Percentiles rank a stretch among this genome's conserved stretches.
Conservation (phyloP, 1,284 basidiomycete genomes). For the Ganoderma meredithae region DNA sequence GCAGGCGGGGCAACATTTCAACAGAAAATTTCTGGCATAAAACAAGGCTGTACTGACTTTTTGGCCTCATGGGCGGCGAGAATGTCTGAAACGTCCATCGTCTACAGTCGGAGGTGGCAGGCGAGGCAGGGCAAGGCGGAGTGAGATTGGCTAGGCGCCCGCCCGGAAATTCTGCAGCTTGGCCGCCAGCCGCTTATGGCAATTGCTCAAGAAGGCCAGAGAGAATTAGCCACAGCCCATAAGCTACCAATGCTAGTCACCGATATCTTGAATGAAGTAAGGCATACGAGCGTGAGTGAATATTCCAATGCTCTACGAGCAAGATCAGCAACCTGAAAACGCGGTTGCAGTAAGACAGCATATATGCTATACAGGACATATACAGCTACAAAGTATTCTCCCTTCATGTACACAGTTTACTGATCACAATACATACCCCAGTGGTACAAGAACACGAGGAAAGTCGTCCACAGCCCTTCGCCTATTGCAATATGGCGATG, state of each 20-base stretch:
- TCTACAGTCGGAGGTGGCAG: too few relatives aligned
- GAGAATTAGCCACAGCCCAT: background rate
- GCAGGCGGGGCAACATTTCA: background rate
- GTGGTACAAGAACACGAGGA: background rate
- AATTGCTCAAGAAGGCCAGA: conserved; percentile 18
- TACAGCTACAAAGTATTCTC: background rate
- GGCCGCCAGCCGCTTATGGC: conserved; percentile 10
- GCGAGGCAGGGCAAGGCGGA: background rate
- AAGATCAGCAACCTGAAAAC: background rate
- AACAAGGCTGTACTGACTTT: conserved; percentile 50
- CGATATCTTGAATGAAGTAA: background rate
- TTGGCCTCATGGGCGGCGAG: conserved; percentile 74
- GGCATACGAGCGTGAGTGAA: background rate
- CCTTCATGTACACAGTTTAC: background rate
- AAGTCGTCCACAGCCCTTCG: background rate
- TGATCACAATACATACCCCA: background rate
- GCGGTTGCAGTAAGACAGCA: background rate
- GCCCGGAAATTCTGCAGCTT: conserved; percentile 25
- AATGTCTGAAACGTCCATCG: conserved; percentile 84
- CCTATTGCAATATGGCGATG: conserved; percentile 40
- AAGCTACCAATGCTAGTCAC: background rate
- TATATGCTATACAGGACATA: background rate
- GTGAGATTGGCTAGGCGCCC: conserved; percentile 4
- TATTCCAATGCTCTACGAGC: background rate
- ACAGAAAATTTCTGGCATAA: conserved; percentile 16